These are phyloP conservation scores for Solanum aculeatissimum DNA, from an alignment of 305 asterid genomes.

Conservation along the genomic window DNA sequence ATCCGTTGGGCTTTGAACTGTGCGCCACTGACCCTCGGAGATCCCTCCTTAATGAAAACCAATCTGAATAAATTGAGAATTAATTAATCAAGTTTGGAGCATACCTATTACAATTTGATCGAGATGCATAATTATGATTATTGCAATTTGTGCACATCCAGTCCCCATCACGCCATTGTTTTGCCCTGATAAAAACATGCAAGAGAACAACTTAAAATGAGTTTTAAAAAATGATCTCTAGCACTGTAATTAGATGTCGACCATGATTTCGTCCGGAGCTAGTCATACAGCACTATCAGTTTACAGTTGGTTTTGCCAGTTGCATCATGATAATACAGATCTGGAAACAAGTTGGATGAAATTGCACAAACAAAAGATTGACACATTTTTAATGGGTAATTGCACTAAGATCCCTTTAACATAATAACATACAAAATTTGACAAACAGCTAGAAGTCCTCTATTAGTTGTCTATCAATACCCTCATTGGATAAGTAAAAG, in stretches of 20 bases:
- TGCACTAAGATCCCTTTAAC: background rate
- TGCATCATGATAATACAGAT: background rate
- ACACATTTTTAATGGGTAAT: background rate
- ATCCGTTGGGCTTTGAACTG: background rate
- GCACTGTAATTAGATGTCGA: background rate
- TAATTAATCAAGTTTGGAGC: slow-evolving; percentile 3
- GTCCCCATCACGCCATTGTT: slow-evolving; percentile 93
- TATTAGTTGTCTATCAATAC: background rate
- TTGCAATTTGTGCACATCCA: slow-evolving; percentile 93
- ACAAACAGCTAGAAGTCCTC: background rate
- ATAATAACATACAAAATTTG: background rate
- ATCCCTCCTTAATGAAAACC: background rate
- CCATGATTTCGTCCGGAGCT: background rate
- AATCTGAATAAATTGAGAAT: background rate
- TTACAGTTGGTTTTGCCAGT: background rate
- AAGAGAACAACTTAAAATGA: background rate
- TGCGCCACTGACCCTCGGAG: background rate
- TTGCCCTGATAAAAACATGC: slow-evolving; percentile 38
- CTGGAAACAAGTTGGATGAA: background rate
- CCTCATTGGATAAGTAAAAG: background rate
- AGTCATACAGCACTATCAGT: background rate
- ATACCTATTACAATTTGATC: slow-evolving; percentile 79
- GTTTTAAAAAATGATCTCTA: background rate
- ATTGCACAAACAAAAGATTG: background rate
- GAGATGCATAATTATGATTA: slow-evolving; percentile 87